phyloP scores from a whole-genome alignment of 208 protist genomes.

The Acanthamoeba healyi region DNA sequence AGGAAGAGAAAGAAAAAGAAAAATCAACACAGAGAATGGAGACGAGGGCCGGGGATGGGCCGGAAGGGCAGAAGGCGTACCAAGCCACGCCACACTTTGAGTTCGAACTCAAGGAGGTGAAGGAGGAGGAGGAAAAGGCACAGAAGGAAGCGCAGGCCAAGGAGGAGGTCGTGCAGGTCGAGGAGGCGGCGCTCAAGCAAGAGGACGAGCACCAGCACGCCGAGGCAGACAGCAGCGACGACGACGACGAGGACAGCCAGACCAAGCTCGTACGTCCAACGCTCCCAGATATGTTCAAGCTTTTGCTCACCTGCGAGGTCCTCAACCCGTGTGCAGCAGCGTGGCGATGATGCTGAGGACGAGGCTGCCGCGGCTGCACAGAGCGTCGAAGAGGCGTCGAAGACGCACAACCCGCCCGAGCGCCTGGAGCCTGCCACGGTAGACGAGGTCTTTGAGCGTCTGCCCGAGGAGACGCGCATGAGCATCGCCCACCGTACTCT shows the following conservation, averaged over 20 bases:
- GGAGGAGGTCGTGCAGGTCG: background rate
- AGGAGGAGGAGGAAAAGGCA: constrained; percentile 61
- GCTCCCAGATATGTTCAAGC: too few species aligned
- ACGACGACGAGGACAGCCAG: background rate
- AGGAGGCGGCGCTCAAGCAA: too few species aligned
- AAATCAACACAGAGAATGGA: background rate
- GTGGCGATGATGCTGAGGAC: background rate
- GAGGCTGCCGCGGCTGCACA: background rate
- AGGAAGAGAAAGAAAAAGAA: background rate
- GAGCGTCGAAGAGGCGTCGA: background rate
- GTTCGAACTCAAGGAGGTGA: constrained; percentile 64
- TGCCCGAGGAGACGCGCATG: constrained; percentile 66
- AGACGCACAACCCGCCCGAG: background rate
- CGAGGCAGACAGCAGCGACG: too few species aligned
- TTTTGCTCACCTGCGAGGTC: background rate
- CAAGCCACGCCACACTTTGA: constrained; percentile 35
- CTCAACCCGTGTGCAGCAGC: background rate
- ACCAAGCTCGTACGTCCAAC: background rate
- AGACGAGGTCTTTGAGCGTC: constrained; percentile 52
- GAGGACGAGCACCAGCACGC: too few species aligned
- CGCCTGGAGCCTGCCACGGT: background rate
- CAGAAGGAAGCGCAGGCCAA: constrained; percentile 23
- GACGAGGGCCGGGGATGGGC: background rate
- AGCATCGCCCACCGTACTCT: constrained; percentile 20
- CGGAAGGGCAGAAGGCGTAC: background rate